Conservation (phyloP, 805 yeast species). For the Groenewaldozyma tartarivorans region DNA sequence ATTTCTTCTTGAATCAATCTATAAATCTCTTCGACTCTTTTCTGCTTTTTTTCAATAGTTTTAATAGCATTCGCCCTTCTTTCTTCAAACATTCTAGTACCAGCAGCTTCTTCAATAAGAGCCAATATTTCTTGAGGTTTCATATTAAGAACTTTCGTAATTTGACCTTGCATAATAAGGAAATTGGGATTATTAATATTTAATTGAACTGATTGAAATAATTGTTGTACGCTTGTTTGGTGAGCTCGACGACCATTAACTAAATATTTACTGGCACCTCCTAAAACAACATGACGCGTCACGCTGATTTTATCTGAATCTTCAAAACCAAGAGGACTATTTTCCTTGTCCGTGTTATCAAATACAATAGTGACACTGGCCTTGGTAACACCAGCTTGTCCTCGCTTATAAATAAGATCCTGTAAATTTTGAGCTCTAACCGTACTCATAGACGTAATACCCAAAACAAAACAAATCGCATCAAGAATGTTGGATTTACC, state of each 20-base stretch:
- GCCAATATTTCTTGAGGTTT: conserved; percentile 83
- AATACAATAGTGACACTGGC: conserved; percentile 96
- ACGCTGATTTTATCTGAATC: conserved; percentile 71
- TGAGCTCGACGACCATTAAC: conserved; percentile 96
- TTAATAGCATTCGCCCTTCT: conserved; percentile 85
- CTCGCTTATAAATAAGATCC: conserved; percentile 91
- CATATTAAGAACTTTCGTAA: conserved; percentile 95
- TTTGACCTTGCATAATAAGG: conserved; percentile 96
- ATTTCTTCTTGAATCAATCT: conserved; percentile 73
- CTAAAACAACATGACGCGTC: conserved; percentile 82
- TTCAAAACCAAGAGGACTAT: conserved; percentile 83
- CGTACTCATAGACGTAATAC: conserved; percentile 88
- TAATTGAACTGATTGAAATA: conserved; percentile 90
- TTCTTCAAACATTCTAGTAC: conserved; percentile 91
- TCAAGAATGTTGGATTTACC: conserved; percentile 95
- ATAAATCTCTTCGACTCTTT: conserved; percentile 70
- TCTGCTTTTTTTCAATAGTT: conserved; percentile 85
- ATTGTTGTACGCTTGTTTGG: conserved; percentile 79
- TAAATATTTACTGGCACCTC: conserved; percentile 85
- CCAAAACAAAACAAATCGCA: conserved; percentile 96
- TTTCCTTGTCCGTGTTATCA: conserved; percentile 67
- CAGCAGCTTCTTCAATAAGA: conserved; percentile 95
- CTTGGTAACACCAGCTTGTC: conserved; percentile 96
- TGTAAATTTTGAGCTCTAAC: conserved; percentile 90
- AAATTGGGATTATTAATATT: conserved; percentile 96